Percentiles rank a stretch among this genome's conserved stretches.
These are phyloP conservation scores for Sindora glabra DNA, from an alignment of 306 rosid genomes.

Conservation along the genomic window DNA sequence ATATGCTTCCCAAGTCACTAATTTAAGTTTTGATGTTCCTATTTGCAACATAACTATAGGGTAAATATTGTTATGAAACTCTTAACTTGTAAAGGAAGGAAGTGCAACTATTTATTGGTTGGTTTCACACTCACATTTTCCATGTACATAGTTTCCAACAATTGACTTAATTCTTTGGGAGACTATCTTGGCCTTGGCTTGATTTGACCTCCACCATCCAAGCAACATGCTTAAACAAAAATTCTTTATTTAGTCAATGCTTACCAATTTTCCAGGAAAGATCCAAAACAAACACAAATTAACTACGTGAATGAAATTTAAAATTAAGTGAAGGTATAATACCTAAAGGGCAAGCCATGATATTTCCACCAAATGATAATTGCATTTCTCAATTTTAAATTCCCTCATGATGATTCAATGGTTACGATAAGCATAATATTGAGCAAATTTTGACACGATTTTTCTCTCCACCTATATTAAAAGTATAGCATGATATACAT, in stretches of 20 bases:
- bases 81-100: not conserved
- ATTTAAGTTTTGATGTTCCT: not conserved
- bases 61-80: too few species aligned
- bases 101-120: not conserved
- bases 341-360: conserved; percentile 99
- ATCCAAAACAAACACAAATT: not conserved
- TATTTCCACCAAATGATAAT: conserved; percentile 83
- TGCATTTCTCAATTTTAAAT: conserved; percentile 68
- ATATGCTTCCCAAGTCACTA: not conserved
- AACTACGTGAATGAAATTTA: not conserved
- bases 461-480: conserved; percentile 69
- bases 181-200: conserved; percentile 79
- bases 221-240: conserved; percentile 58
- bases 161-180: conserved; percentile 56
- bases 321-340: not conserved
- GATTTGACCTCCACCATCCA: conserved; percentile 95
- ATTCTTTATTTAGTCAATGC: conserved; percentile 6
- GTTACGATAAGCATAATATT: conserved; percentile 92
- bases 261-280: not conserved
- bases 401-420: conserved; percentile 76
- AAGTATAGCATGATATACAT: not conserved
- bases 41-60: too few species aligned
- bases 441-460: conserved; percentile 63
- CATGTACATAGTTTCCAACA: conserved; percentile 59
- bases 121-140: conserved; percentile 53